Evolutionary conservation across 2,329 filamentous ascomycete species (phyloP).

Genomic region (Sclerotinia sclerotiorum): DNA sequence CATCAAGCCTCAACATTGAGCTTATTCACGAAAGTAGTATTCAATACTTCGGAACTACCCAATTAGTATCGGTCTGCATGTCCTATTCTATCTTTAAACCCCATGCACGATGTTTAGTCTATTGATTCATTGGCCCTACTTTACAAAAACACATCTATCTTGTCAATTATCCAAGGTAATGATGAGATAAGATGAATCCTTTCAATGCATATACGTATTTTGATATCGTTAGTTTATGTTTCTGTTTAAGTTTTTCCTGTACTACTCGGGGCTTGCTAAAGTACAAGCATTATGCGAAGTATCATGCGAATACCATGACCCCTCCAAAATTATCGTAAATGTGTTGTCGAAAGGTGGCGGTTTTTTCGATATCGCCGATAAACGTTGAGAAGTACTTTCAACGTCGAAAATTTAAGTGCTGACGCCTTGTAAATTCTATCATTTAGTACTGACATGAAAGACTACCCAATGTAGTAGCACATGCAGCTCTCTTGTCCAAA

Average conservation of each 20-base stretch:
- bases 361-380: conserved; percentile 15
- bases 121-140: conserved; percentile 15
- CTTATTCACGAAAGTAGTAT: conserved; percentile 8
- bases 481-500: conserved; percentile 20
- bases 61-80: conserved; percentile 13
- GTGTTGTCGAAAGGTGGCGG: conserved; percentile 21
- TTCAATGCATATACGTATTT: conserved; percentile 1
- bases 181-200: conserved; percentile 24
- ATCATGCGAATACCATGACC: conserved; percentile 20
- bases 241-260: background rate
- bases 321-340: conserved; percentile 24
- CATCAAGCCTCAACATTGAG: conserved; percentile 7
- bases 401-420: conserved; percentile 23
- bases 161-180: conserved; percentile 9
- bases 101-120: conserved; percentile 5
- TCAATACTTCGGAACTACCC: conserved; percentile 24
- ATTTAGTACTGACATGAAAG: conserved; percentile 17
- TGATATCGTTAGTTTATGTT: conserved; percentile 9
- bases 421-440: conserved; percentile 21
- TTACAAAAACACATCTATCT: conserved; percentile 13
- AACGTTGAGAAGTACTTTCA: conserved; percentile 15
- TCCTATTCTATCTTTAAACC: conserved; percentile 11
- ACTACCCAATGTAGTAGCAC: conserved; percentile 20
- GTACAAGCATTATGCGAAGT: conserved; percentile 24
- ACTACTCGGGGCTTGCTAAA: conserved; percentile 17